Evolutionary conservation across 78 protist genomes (phyloP).

Genomic region (Creolimax fragrantissima): DNA sequence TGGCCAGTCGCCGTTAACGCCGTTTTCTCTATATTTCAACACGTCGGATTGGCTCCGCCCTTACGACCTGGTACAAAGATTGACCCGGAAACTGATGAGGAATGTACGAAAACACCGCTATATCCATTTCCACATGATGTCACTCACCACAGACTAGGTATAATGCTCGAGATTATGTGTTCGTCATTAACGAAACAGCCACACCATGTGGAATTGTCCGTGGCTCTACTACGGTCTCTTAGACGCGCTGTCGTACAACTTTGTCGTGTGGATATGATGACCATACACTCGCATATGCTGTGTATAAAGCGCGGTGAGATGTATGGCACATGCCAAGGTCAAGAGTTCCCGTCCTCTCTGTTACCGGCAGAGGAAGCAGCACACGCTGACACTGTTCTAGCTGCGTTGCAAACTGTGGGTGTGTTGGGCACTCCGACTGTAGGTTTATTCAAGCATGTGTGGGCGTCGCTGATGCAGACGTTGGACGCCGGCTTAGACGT

Average conservation of each 20-base stretch:
- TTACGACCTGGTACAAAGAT: neutral
- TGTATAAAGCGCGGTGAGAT: neutral
- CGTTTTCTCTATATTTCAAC: neutral
- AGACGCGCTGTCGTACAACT: neutral
- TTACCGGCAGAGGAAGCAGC: neutral
- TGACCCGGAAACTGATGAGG: neutral
- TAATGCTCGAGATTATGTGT: neutral
- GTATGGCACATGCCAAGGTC: neutral
- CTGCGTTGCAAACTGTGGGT: neutral
- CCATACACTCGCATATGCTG: neutral
- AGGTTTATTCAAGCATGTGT: neutral
- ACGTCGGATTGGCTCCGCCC: neutral
- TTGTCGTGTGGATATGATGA: neutral
- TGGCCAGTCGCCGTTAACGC: neutral
- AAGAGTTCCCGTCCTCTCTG: neutral
- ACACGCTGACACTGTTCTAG: neutral
- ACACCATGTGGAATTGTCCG: neutral
- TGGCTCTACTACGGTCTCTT: neutral
- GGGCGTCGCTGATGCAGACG: neutral
- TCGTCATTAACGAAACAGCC: neutral
- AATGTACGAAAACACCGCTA: neutral
- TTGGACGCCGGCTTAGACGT: neutral
- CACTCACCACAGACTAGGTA: neutral
- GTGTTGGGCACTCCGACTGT: conserved; percentile 4
- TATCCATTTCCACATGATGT: neutral